These are phyloP conservation scores for Aquanectria penicillioides DNA, from an alignment of 2,329 filamentous ascomycete genomes.

Conservation along the genomic window DNA sequence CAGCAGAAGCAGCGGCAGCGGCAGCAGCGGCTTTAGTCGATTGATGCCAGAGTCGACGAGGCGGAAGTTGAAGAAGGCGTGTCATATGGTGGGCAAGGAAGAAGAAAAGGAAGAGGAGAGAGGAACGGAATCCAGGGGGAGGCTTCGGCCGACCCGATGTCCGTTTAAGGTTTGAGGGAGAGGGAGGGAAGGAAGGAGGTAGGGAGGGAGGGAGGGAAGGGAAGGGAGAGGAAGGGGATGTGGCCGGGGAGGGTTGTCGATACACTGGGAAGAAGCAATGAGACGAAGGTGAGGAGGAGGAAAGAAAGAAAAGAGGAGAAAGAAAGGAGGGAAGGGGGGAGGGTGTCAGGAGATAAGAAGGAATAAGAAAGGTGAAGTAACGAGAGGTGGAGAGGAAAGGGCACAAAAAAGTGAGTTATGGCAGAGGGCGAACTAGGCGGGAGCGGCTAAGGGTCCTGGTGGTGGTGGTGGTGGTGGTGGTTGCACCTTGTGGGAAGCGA, in stretches of 20 bases:
- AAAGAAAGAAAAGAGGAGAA: background rate
- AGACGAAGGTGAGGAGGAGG: background rate
- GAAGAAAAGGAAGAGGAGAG: background rate
- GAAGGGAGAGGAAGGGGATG: conserved; percentile 13
- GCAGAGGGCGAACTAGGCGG: background rate
- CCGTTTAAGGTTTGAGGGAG: no score
- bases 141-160: background rate
- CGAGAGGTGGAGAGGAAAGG: background rate
- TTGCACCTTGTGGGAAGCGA: background rate
- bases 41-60: conserved; percentile 32
- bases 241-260: conserved; percentile 2
- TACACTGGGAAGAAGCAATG: background rate
- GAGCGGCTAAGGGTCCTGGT: conserved; percentile 3
- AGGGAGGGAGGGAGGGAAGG: conserved; percentile 20
- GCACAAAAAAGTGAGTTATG: background rate
- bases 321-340: background rate
- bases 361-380: conserved; percentile 6
- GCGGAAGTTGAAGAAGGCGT: conserved; percentile 31
- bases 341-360: background rate
- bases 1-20: background rate
- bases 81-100: conserved; percentile 31
- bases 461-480: no score
- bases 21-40: conserved; percentile 8
- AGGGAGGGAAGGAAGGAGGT: conserved; percentile 8
- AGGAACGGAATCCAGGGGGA: background rate